phyloP scores from a whole-genome alignment of 2,329 filamentous ascomycete genomes.

The Coniochaeta sp. region DNA sequence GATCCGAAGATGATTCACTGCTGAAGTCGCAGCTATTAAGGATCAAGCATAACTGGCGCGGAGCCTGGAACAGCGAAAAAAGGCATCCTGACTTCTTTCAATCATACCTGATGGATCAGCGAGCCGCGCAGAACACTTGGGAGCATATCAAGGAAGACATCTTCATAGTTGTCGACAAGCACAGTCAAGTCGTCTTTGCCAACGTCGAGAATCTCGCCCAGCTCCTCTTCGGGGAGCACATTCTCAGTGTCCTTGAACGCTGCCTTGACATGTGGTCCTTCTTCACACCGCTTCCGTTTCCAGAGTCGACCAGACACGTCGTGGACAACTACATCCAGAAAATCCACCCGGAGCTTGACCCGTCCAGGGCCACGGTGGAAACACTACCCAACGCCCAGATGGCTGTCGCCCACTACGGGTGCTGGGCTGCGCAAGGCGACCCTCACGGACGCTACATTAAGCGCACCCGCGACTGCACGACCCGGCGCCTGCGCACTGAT shows the following conservation, averaged over 20 bases:
- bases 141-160: not conserved
- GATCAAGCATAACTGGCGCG: not conserved
- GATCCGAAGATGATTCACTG: not conserved
- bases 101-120: not conserved
- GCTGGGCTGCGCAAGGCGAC: slow-evolving; percentile 7
- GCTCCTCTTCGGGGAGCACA: slow-evolving; percentile 4
- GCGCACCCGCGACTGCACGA: not conserved
- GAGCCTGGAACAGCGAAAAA: not conserved
- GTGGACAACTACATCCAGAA: slow-evolving; percentile 9
- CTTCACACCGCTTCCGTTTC: slow-evolving; percentile 7
- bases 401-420: slow-evolving; percentile 12
- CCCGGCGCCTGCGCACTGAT: slow-evolving; percentile 11
- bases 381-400: slow-evolving; percentile 10
- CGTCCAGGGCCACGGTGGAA: slow-evolving; percentile 8
- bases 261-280: slow-evolving; percentile 11
- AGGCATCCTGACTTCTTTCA: not conserved
- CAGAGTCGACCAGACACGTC: slow-evolving; percentile 10
- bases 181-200: slow-evolving; percentile 10
- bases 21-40: not conserved
- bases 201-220: slow-evolving; percentile 9
- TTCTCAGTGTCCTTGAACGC: not conserved
- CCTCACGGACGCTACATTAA: slow-evolving; percentile 3
- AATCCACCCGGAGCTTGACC: slow-evolving; percentile 13
- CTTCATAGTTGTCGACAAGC: slow-evolving; percentile 4
- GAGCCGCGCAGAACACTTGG: not conserved